phyloP scores from a whole-genome alignment of 257 asterid species.

The Solanum bulbocastanum region DNA sequence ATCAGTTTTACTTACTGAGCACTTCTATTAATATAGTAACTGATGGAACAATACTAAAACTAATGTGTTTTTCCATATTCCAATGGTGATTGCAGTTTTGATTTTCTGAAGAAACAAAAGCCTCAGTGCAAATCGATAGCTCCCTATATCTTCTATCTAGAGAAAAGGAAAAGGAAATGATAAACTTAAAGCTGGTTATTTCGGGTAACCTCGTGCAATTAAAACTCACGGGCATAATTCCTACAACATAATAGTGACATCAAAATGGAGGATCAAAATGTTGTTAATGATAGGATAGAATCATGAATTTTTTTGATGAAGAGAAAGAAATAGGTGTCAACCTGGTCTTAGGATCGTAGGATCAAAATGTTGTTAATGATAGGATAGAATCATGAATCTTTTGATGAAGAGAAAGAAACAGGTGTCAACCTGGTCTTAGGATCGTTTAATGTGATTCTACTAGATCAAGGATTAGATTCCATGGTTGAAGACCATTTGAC shows the following conservation, averaged over 20 bases:
- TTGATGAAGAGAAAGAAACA: neutral
- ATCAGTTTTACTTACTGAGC: neutral
- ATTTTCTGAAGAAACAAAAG: neutral
- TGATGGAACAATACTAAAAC: neutral
- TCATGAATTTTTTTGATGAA: neutral
- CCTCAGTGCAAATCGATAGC: neutral
- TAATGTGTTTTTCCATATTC: neutral
- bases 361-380: neutral
- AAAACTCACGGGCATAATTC: neutral
- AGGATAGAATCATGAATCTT: neutral
- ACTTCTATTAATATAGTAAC: neutral
- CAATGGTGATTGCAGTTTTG: neutral
- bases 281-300: neutral
- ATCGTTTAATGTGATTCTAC: neutral
- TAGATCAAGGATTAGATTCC: neutral
- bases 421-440: neutral
- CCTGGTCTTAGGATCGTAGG: neutral
- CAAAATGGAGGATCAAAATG: neutral
- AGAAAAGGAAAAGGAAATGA: neutral
- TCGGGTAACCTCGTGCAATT: neutral
- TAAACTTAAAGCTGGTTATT: neutral
- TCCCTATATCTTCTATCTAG: neutral
- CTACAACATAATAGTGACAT: neutral
- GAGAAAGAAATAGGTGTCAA: neutral
- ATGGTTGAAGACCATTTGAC: neutral